Evolutionary conservation across 768 basidiomycete genomes (phyloP).

Genomic region (Ramaria sp.): DNA sequence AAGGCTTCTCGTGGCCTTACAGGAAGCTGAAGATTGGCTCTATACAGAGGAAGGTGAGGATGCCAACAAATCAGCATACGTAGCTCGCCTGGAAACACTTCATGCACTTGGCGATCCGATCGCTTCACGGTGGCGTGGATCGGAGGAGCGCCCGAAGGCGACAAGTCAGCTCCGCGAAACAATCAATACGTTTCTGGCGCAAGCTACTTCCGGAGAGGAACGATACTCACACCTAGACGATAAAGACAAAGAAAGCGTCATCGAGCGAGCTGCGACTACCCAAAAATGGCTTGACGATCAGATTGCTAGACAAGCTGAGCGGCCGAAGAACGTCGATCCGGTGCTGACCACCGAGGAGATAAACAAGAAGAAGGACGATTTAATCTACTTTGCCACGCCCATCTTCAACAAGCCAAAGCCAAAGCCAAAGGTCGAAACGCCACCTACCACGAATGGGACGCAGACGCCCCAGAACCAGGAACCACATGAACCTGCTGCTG

Average conservation of each 20-base stretch:
- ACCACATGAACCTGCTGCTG: constrained; percentile 14
- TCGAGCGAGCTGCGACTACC: constrained; percentile 83
- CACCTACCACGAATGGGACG: constrained; percentile 37
- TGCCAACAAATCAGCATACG: constrained; percentile 91
- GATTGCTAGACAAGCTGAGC: constrained; percentile 76
- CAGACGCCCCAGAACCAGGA: constrained; percentile 39
- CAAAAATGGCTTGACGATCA: constrained; percentile 97
- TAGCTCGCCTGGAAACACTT: constrained; percentile 68
- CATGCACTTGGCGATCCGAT: constrained; percentile 85
- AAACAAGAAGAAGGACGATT: constrained; percentile 83
- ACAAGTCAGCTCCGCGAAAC: constrained; percentile 76
- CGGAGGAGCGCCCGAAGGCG: constrained; percentile 67
- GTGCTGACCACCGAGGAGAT: constrained; percentile 76
- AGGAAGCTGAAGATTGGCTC: constrained; percentile 90
- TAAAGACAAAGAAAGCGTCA: constrained; percentile 73
- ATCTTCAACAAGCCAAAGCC: constrained; percentile 93
- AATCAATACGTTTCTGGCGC: constrained; percentile 73
- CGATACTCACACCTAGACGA: constrained; percentile 83
- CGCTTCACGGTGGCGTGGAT: constrained; percentile 69
- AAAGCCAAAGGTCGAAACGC: constrained; percentile 62
- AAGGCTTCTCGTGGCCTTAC: constrained; percentile 56
- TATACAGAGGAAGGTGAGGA: constrained; percentile 97
- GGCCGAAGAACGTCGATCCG: constrained; percentile 81
- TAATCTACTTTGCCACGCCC: constrained; percentile 80
- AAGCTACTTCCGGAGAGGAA: constrained; percentile 79